phyloP scores from a whole-genome alignment of 257 asterid genomes.

The Voacanga thouarsii region DNA sequence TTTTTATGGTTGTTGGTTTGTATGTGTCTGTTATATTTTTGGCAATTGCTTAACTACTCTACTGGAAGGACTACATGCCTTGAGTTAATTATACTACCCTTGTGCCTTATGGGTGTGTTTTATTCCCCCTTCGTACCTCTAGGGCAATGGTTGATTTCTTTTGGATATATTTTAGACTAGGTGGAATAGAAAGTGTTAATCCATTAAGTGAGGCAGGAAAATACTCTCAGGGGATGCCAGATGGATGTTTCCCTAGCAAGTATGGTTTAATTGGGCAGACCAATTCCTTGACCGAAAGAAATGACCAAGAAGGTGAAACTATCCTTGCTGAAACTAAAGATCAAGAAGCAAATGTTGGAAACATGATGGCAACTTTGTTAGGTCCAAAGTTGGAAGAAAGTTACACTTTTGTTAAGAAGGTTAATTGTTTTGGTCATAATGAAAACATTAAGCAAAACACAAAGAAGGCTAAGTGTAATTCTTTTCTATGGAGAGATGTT shows the following conservation, averaged over 20 bases:
- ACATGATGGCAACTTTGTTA: constrained; percentile 22
- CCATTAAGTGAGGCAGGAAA: constrained; percentile 27
- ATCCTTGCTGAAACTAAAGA: constrained; percentile 19
- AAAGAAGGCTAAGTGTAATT: constrained; percentile 33
- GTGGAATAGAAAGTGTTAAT: constrained; percentile 25
- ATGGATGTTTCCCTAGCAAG: constrained; percentile 25
- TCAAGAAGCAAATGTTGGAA: constrained; percentile 28
- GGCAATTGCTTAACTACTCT: not conserved
- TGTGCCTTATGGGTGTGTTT: not conserved
- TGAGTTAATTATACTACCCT: not conserved
- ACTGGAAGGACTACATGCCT: not conserved
- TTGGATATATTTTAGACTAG: constrained; percentile 26
- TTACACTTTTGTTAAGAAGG: constrained; percentile 22
- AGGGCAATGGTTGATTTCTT: not conserved
- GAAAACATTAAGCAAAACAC: constrained; percentile 22
- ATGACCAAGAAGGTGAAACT: constrained; percentile 18
- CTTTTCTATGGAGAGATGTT: constrained; percentile 56
- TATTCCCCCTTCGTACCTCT: not conserved
- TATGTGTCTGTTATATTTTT: not conserved
- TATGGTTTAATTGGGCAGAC: constrained; percentile 28
- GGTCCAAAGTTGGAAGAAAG: constrained; percentile 28
- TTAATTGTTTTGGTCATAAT: constrained; percentile 25
- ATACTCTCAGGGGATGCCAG: constrained; percentile 29
- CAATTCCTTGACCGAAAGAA: constrained; percentile 22
- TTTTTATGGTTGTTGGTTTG: not conserved